Percentiles rank a stretch among this genome's conserved stretches.
These are phyloP conservation scores for Combretum micranthum DNA, from an alignment of 345 rosid genomes.

Conservation along the genomic window DNA sequence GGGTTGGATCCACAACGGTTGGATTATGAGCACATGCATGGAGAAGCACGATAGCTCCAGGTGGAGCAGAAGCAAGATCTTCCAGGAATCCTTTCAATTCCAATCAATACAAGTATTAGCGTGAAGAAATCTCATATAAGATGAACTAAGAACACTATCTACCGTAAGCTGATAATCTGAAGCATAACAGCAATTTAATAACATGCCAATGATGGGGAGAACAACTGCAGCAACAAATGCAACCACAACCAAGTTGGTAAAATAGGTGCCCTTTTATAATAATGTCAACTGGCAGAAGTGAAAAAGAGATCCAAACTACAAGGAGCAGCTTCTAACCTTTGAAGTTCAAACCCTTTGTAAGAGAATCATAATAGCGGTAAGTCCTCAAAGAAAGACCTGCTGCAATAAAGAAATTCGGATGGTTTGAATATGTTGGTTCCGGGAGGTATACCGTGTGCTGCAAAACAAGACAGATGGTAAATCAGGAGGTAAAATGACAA, in stretches of 20 bases:
- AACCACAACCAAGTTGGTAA: background rate
- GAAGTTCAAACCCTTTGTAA: conserved; percentile 32
- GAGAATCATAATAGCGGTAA: conserved; percentile 42
- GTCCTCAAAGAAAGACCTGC: conserved; percentile 28
- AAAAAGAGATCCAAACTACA: background rate
- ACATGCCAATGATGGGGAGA: too few species aligned
- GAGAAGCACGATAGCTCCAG: conserved; percentile 42
- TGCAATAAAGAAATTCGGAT: conserved; percentile 32
- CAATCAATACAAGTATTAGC: background rate
- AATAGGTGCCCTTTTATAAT: background rate
- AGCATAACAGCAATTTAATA: too few species aligned
- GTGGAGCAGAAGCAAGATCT: conserved; percentile 39
- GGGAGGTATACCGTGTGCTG: conserved; percentile 35
- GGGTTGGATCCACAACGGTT: conserved; percentile 44
- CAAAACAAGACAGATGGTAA: conserved; percentile 5
- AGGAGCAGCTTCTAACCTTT: conserved; percentile 22
- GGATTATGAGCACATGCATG: conserved; percentile 50
- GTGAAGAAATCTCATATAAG: background rate
- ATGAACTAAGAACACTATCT: background rate
- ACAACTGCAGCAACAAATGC: too few species aligned
- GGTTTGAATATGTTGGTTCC: conserved; percentile 31
- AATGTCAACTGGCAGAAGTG: too few species aligned
- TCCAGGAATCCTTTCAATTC: conserved; percentile 31
- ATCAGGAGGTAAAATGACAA: conserved; percentile 4
- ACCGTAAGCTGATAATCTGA: background rate